A percentile compares a stretch with the other conserved stretches of the same genome.
Conservation (phyloP, 2,329 filamentous ascomycete genomes). For the Camillea tinctor region DNA sequence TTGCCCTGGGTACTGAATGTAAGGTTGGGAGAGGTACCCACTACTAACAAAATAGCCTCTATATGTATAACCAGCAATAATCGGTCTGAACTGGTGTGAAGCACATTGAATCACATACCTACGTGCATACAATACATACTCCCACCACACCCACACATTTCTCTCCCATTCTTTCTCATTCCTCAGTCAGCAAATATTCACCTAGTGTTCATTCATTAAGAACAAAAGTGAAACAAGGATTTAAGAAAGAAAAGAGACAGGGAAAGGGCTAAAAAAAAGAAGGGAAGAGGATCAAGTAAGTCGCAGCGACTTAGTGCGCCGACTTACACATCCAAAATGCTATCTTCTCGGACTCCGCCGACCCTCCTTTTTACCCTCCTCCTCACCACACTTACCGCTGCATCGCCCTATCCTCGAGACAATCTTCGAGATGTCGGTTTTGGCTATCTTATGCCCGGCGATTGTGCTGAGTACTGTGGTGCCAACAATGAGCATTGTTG, state of each 20-base stretch:
- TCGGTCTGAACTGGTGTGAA: background rate
- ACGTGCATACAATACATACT: background rate
- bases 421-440: slow-evolving; percentile 47
- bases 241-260: background rate
- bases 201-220: slow-evolving; percentile 2
- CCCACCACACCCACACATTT: background rate
- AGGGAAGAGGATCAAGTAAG: background rate
- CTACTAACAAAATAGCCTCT: background rate
- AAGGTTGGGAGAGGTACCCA: background rate
- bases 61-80: background rate
- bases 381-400: slow-evolving; percentile 38
- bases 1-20: background rate
- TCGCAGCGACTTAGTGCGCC: slow-evolving; percentile 4
- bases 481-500: slow-evolving; percentile 57
- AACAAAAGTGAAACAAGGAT: slow-evolving; percentile 11
- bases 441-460: slow-evolving; percentile 49
- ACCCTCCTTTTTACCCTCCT: slow-evolving; percentile 37
- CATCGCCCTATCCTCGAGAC: slow-evolving; percentile 51
- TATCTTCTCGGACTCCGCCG: slow-evolving; percentile 26
- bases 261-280: background rate
- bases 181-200: slow-evolving; percentile 4
- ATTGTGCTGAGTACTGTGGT: slow-evolving; percentile 55
- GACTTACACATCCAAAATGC: slow-evolving; percentile 34
- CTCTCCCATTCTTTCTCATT: slow-evolving; percentile 1
- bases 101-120: background rate